A percentile compares a stretch with the other conserved stretches of the same genome.
These are phyloP conservation scores for Neofusicoccum kwambonambiense DNA, from an alignment of 2,329 filamentous ascomycete genomes.

Conservation along the genomic window DNA sequence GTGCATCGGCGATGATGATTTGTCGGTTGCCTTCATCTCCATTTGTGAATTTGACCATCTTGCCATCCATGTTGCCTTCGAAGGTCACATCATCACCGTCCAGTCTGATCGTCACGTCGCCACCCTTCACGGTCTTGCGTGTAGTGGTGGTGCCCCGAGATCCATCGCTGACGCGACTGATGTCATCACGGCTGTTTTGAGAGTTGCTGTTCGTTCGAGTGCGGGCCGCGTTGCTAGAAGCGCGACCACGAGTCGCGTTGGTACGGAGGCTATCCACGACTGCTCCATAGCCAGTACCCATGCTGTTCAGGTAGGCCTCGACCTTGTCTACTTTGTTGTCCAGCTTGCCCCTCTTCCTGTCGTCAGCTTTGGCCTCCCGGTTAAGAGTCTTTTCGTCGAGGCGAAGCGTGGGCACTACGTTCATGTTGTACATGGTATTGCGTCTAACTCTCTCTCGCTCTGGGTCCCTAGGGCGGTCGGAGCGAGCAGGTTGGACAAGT, in stretches of 20 bases:
- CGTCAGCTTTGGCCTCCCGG: neutral
- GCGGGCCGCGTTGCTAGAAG: conserved; percentile 7
- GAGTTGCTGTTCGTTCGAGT: neutral
- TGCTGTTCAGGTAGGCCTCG: conserved; percentile 4
- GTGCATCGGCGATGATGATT: conserved; percentile 8
- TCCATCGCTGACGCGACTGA: conserved; percentile 13
- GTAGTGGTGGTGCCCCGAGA: neutral
- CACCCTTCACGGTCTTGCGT: conserved; percentile 4
- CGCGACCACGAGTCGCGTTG: neutral
- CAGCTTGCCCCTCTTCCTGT: neutral
- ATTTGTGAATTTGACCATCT: neutral
- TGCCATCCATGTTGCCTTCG: conserved; percentile 11
- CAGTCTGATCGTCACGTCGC: neutral
- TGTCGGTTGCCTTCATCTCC: conserved; percentile 12
- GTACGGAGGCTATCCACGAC: conserved; percentile 7
- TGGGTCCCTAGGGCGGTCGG: neutral
- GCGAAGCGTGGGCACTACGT: neutral
- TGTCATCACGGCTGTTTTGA: neutral
- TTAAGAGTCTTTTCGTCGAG: neutral
- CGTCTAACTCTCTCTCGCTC: neutral
- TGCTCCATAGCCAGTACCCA: neutral
- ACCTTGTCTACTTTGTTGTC: conserved; percentile 3
- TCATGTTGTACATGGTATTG: conserved; percentile 14
- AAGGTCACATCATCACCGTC: conserved; percentile 1
- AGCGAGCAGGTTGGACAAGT: neutral